Evolutionary conservation across 2,329 filamentous ascomycete genomes (phyloP).

Genomic region (Botrytis deweyae): DNA sequence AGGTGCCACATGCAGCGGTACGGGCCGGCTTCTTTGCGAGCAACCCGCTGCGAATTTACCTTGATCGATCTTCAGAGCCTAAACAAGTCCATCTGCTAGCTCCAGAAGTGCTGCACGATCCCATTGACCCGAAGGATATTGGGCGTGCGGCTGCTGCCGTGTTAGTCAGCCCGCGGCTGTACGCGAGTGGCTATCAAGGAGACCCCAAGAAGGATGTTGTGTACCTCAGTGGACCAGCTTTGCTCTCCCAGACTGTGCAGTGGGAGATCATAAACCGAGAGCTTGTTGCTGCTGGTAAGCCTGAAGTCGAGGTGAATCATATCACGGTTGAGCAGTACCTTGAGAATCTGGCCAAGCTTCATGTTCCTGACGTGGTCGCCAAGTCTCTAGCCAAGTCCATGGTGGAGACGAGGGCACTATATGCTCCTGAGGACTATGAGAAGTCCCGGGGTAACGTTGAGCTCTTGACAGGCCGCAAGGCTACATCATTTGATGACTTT

Average conservation of each 20-base stretch:
- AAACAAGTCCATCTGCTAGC: constrained; percentile 38
- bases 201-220: constrained; percentile 9
- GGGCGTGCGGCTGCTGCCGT: constrained; percentile 44
- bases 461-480: constrained; percentile 6
- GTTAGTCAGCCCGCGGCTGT: constrained; percentile 8
- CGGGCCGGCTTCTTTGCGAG: constrained; percentile 48
- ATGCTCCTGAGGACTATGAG: constrained; percentile 4
- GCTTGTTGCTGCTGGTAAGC: constrained; percentile 11
- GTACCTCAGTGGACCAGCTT: constrained; percentile 7
- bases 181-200: constrained; percentile 10
- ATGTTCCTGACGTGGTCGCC: constrained; percentile 8
- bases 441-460: background rate
- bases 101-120: constrained; percentile 42
- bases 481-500: constrained; percentile 7
- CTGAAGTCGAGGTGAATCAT: constrained; percentile 9
- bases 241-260: constrained; percentile 8
- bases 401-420: constrained; percentile 11
- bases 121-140: constrained; percentile 47
- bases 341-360: constrained; percentile 8
- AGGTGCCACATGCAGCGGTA: constrained; percentile 42
- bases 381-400: constrained; percentile 10
- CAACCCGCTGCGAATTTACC: constrained; percentile 41
- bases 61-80: constrained; percentile 35
- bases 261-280: constrained; percentile 6
- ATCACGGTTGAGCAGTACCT: constrained; percentile 9